These are phyloP conservation scores for Sclerospora graminicola DNA, from an alignment of 352 stramenopile genomes.

Conservation along the genomic window DNA sequence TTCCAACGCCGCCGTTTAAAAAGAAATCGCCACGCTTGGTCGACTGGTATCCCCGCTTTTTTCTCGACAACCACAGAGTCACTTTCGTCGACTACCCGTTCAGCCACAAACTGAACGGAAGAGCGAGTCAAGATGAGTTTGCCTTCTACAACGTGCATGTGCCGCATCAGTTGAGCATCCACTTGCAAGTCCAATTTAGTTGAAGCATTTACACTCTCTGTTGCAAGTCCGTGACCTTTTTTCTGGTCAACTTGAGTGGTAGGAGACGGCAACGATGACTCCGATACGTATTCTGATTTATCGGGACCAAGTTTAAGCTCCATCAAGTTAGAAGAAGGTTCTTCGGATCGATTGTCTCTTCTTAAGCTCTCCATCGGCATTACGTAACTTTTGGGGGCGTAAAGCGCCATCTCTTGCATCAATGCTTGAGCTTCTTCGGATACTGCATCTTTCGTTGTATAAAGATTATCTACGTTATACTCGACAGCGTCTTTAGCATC, in stretches of 20 bases:
- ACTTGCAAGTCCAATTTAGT: slow-evolving; percentile 31
- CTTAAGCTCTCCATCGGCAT: slow-evolving; percentile 3
- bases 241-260: slow-evolving; percentile 2
- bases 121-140: slow-evolving; percentile 43
- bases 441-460: slow-evolving; percentile 55
- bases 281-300: slow-evolving; percentile 5
- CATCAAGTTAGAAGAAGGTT: slow-evolving; percentile 22
- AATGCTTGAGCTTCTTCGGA: slow-evolving; percentile 57
- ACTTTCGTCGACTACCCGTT: slow-evolving; percentile 68
- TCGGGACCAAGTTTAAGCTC: slow-evolving; percentile 11
- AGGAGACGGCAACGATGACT: slow-evolving; percentile 15
- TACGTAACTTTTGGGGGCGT: slow-evolving; percentile 5
- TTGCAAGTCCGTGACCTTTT: slow-evolving; percentile 3
- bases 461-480: slow-evolving; percentile 59
- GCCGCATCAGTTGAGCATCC: slow-evolving; percentile 48
- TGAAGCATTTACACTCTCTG: slow-evolving; percentile 6
- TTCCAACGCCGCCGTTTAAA: slow-evolving; percentile 63
- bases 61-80: slow-evolving; percentile 47
- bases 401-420: slow-evolving; percentile 47
- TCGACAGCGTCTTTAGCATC: slow-evolving; percentile 69
- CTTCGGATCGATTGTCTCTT: slow-evolving; percentile 3
- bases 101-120: slow-evolving; percentile 49
- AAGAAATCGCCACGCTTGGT: slow-evolving; percentile 49
- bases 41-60: slow-evolving; percentile 25
- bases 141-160: slow-evolving; percentile 68